Evolutionary conservation across 2,329 filamentous ascomycete species (phyloP).

Genomic region (Chrysosporium keratinophilum): DNA sequence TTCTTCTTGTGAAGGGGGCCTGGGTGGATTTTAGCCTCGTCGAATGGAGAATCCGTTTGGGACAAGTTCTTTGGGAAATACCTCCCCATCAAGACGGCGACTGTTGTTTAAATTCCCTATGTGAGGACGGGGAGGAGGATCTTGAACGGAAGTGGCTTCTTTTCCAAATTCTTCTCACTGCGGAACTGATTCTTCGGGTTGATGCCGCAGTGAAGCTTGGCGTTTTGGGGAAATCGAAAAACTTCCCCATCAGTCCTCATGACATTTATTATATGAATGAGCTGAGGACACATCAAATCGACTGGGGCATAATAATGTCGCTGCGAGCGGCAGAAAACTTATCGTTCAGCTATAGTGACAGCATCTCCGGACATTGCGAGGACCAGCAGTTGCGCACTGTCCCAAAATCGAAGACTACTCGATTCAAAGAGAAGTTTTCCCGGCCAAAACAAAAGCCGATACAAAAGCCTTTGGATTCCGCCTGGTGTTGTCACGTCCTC

Average conservation of each 20-base stretch:
- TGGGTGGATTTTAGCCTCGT: conserved; percentile 41
- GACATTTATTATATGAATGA: conserved; percentile 40
- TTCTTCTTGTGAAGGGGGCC: conserved; percentile 34
- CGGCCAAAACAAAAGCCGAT: conserved; percentile 1
- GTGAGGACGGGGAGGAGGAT: conserved; percentile 19
- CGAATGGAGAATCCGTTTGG: conserved; percentile 38
- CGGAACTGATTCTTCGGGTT: conserved; percentile 45
- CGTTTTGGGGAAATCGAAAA: conserved; percentile 32
- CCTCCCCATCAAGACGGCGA: conserved; percentile 30
- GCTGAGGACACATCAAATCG: conserved; percentile 42
- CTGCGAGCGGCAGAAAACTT: conserved; percentile 45
- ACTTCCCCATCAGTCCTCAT: conserved; percentile 33
- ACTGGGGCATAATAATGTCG: conserved; percentile 48
- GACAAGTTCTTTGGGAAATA: conserved; percentile 38
- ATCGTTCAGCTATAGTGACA: conserved; percentile 25
- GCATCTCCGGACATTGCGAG: background rate
- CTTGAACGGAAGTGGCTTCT: conserved; percentile 45
- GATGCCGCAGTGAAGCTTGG: conserved; percentile 38
- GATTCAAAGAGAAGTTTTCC: conserved; percentile 6
- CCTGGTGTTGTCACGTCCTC: conserved; percentile 28
- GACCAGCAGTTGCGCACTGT: background rate
- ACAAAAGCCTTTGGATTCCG: conserved; percentile 13
- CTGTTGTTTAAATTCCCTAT: conserved; percentile 18
- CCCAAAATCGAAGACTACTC: background rate
- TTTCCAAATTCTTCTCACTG: conserved; percentile 45